Base-by-base conservation (phyloP, 495 filamentous ascomycete genomes). In the Parmelia sp. region DNA sequence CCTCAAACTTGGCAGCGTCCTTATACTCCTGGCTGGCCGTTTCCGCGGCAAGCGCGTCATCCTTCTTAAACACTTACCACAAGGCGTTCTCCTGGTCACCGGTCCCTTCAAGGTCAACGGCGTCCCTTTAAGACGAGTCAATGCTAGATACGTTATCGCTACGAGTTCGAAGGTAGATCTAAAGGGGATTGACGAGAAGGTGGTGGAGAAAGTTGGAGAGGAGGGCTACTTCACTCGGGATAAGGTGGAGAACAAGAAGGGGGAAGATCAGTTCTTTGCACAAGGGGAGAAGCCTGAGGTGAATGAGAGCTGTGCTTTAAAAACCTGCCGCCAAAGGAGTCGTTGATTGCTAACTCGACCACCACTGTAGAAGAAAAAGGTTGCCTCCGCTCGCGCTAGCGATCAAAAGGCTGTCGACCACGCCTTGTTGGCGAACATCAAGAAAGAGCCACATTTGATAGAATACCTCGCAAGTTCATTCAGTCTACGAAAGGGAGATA, bases 101-200 rank as follows among this genome's bases (percentile, higher is more conserved):
- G 95, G 95, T 71, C 95, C 95, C 74, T 99, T 97, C 88, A 97
- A 96, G 88, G 88, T 97, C 83, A 99, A 99, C 82, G 95, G 95
- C 80, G 95, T 99, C 66, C 95, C 95, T 67, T 88, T 99, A 73
- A 88, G 95, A 77, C 86, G 95, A 79, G 94, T 99, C 74, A 99
- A 99, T 83, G 81, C 93, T 72, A 88, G 95, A 84, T 99, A 97
- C 81, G 95, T 99, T 68, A 97, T 97, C 77, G 93, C 92, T 74
- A 99, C 95, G 70, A 95, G 88, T 73, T 87, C 87, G 72, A 90
- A 87, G 78, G 84, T 99, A 70, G 89, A 96, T 75, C 78, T 97
- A 62, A 76, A 83, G 71, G 90, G 90, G 75, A 78, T 97, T 73
- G 91, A 96, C 79, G 73, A 82, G 73, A 83, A 84, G 74, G 88